Evolutionary conservation across 768 basidiomycete species (phyloP).

Genomic region (Clavulina sp.): DNA sequence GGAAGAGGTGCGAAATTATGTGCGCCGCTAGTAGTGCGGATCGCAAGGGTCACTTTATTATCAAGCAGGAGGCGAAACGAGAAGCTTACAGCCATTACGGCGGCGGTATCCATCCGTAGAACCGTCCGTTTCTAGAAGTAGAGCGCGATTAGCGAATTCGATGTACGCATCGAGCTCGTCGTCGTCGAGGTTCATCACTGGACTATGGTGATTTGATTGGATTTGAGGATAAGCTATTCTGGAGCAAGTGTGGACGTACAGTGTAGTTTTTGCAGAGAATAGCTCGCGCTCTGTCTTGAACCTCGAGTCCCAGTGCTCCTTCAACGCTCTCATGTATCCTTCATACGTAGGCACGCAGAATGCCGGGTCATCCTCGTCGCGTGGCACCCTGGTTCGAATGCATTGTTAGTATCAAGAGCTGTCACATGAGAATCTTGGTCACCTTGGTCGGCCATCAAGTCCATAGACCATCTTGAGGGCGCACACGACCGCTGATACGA

Average conservation of each 20-base stretch:
- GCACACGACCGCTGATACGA: conserved; percentile 42
- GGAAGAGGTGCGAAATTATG: not conserved
- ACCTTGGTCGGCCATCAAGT: conserved; percentile 52
- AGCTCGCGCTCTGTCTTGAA: conserved; percentile 20
- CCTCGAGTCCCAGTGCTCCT: conserved; percentile 17
- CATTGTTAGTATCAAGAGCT: not conserved
- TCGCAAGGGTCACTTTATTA: no score
- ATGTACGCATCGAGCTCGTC: conserved; percentile 45
- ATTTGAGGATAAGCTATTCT: not conserved
- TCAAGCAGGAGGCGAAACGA: no score
- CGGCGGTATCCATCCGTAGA: no score
- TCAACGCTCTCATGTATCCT: conserved; percentile 31
- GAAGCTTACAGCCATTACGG: no score
- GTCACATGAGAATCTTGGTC: conserved; percentile 20
- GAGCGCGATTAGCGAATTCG: conserved; percentile 39
- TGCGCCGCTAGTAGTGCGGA: not conserved
- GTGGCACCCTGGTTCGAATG: conserved; percentile 13
- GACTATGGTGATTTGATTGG: conserved; percentile 30
- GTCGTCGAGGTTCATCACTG: conserved; percentile 34
- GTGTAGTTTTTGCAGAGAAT: conserved; percentile 27
- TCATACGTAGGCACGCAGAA: conserved; percentile 35
- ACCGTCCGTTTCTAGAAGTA: no score
- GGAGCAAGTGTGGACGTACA: conserved; percentile 24
- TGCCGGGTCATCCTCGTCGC: conserved; percentile 33
- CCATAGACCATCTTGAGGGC: conserved; percentile 78